phyloP scores from a whole-genome alignment of 2,329 filamentous ascomycete species.

The Trichophyton benhamiae region DNA sequence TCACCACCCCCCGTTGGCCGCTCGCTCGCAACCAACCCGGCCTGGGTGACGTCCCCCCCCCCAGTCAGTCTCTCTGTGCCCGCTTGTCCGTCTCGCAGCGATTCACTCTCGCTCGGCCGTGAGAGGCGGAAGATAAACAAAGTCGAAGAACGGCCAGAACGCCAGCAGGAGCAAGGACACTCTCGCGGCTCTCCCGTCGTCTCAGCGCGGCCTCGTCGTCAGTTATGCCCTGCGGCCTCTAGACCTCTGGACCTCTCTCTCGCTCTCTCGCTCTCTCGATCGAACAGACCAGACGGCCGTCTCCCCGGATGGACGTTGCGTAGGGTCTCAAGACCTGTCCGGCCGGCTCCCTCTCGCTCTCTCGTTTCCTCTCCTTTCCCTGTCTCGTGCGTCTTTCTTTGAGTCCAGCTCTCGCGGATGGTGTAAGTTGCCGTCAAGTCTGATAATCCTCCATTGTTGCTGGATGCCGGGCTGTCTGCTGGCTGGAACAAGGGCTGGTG shows the following conservation, averaged over 20 bases:
- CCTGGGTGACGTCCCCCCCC: background rate
- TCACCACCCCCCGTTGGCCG: no score
- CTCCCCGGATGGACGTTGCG: constrained; percentile 8
- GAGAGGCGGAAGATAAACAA: no score
- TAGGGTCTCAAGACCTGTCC: background rate
- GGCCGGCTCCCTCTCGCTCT: background rate
- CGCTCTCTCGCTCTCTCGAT: background rate
- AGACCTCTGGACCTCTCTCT: background rate
- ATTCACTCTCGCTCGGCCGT: background rate
- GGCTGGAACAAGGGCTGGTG: background rate
- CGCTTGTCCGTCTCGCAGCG: background rate
- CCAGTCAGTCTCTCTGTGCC: background rate
- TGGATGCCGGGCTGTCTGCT: background rate
- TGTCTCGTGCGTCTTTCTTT: background rate
- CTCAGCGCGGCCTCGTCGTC: background rate
- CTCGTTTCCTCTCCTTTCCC: background rate
- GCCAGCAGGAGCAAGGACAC: no score
- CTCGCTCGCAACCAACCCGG: no score
- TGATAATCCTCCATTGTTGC: background rate
- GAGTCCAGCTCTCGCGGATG: background rate
- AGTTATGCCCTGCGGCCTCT: background rate
- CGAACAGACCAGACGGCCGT: background rate
- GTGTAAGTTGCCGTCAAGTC: constrained; percentile 2
- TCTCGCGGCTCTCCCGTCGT: background rate
- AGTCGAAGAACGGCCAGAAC: no score